Evolutionary conservation across 805 yeast genomes (phyloP).

Genomic region (Dipodascopsis uninucleata): DNA sequence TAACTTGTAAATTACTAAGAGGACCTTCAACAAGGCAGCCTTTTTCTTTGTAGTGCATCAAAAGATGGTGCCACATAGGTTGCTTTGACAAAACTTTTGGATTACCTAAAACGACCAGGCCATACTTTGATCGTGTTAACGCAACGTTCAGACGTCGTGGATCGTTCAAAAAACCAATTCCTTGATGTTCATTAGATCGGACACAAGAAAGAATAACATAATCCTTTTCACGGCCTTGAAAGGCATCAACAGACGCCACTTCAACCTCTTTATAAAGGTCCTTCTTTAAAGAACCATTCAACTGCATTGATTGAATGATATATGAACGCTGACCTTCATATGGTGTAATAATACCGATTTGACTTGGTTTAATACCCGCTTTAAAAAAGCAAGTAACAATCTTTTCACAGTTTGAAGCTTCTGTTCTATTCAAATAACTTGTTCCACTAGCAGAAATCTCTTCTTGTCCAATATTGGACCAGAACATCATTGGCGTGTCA

Average conservation of each 20-base stretch:
- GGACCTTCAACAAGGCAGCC: conserved; percentile 91
- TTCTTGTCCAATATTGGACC: conserved; percentile 87
- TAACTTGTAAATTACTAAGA: conserved; percentile 69
- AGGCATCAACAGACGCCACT: conserved; percentile 92
- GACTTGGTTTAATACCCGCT: conserved; percentile 73
- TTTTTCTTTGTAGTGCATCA: conserved; percentile 73
- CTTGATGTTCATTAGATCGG: conserved; percentile 68
- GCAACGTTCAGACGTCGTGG: conserved; percentile 88
- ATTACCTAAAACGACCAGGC: conserved; percentile 76
- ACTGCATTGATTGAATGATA: conserved; percentile 69
- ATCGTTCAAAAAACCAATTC: conserved; percentile 80
- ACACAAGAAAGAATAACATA: conserved; percentile 76
- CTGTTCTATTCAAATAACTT: conserved; percentile 78
- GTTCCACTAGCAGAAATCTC: conserved; percentile 80
- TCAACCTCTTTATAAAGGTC: conserved; percentile 69
- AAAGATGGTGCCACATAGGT: conserved; percentile 70
- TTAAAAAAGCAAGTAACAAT: conserved; percentile 66
- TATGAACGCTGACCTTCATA: conserved; percentile 91
- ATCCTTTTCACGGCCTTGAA: conserved; percentile 88
- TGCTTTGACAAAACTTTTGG: conserved; percentile 71
- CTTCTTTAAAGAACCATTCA: conserved; percentile 64
- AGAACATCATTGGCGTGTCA: conserved; percentile 89
- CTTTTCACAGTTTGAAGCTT: conserved; percentile 84
- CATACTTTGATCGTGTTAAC: conserved; percentile 80
- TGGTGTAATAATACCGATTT: conserved; percentile 91